Conservation (phyloP, 2,329 filamentous ascomycete species). For the Drechmeria coniospora region DNA sequence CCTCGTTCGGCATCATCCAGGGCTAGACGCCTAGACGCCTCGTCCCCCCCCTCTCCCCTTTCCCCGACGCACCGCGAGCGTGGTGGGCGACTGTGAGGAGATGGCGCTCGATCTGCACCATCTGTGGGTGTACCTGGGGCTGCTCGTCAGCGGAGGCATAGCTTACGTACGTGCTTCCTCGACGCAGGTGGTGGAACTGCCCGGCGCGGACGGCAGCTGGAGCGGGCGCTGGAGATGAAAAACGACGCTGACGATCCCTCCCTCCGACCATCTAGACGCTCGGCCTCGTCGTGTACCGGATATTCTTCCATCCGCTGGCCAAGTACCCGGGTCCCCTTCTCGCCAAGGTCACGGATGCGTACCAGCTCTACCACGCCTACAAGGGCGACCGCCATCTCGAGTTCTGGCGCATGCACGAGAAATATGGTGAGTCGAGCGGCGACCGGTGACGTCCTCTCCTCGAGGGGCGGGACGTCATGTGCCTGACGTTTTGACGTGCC, state of each 20-base stretch:
- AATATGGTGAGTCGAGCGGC: constrained; percentile 43
- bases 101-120: constrained; percentile 18
- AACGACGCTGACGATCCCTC: background rate
- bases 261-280: constrained; percentile 14
- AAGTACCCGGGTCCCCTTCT: constrained; percentile 50
- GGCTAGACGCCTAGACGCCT: background rate
- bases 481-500: no score
- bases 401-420: constrained; percentile 53
- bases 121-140: constrained; percentile 23
- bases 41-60: constrained; percentile 1
- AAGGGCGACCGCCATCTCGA: constrained; percentile 61
- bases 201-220: background rate
- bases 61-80: no score
- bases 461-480: no score
- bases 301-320: constrained; percentile 49
- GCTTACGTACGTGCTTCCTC: constrained; percentile 24
- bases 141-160: constrained; percentile 17
- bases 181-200: background rate
- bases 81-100: constrained; percentile 2
- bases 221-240: background rate
- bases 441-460: no score
- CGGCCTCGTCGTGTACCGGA: constrained; percentile 34
- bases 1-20: background rate
- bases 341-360: constrained; percentile 46
- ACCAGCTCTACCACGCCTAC: constrained; percentile 59